These are phyloP conservation scores for Coelastrella sp. DNA, from an alignment of 139 green algal species.

Conservation along the genomic window DNA sequence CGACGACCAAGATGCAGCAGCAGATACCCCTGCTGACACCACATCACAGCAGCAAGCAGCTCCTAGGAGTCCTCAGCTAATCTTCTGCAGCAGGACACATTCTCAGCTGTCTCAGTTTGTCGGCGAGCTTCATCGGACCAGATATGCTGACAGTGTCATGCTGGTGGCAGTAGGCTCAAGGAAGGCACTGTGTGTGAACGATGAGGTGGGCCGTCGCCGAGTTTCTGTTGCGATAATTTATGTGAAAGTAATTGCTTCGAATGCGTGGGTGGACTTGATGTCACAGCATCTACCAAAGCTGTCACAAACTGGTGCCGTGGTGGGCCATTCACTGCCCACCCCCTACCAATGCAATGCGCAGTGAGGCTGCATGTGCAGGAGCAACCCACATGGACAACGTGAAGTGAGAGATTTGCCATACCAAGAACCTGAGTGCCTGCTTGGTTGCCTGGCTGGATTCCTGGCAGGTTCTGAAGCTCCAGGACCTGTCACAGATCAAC, in stretches of 20 bases:
- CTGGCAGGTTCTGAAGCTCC: conserved; percentile 41
- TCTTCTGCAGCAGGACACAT: conserved; percentile 96
- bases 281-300: too few relatives aligned
- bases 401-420: too few relatives aligned
- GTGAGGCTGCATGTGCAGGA: too few relatives aligned
- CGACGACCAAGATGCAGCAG: conserved; percentile 11
- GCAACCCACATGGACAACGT: too few relatives aligned
- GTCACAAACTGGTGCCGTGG: too few relatives aligned
- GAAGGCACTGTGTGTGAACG: conserved; percentile 90
- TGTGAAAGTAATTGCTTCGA: too few relatives aligned
- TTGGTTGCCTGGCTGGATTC: too few relatives aligned
- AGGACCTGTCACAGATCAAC: conserved; percentile 77
- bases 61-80: conserved; percentile 76
- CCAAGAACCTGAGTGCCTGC: too few relatives aligned
- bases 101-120: conserved; percentile 97
- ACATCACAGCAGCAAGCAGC: neutral
- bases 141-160: conserved; percentile 69
- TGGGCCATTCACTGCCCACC: too few relatives aligned
- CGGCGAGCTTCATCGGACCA: conserved; percentile 81
- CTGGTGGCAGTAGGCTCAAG: conserved; percentile 77
- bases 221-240: too few relatives aligned
- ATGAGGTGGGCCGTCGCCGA: conserved; percentile 60
- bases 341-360: too few relatives aligned
- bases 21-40: neutral
- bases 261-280: too few relatives aligned